Evolutionary conservation across 1,284 basidiomycete species (phyloP).

Genomic region (Ustilago lituana): DNA sequence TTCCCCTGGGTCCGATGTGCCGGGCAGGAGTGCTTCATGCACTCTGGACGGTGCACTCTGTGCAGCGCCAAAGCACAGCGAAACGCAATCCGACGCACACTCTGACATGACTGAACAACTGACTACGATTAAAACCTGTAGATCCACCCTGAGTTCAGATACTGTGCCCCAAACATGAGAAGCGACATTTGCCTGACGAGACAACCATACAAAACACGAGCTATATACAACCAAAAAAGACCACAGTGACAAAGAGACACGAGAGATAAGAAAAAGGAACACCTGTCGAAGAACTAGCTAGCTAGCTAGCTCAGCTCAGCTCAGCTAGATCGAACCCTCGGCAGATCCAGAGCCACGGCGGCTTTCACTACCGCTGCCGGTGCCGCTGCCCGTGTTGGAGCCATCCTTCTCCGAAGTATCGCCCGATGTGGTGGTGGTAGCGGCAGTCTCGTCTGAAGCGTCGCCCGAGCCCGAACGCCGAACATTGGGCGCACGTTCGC

Average conservation of each 20-base stretch:
- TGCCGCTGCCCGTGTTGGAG: slow-evolving; percentile 27
- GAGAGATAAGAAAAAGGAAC: background rate
- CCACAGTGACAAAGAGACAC: slow-evolving; percentile 3
- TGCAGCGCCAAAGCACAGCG: too few relatives aligned
- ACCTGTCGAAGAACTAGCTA: slow-evolving; percentile 4
- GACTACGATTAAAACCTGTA: slow-evolving; percentile 11
- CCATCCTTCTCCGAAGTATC: slow-evolving; percentile 51
- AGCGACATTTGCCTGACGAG: slow-evolving; percentile 4
- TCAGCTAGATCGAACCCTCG: slow-evolving; percentile 7
- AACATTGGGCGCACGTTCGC: slow-evolving; percentile 21
- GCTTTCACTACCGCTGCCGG: slow-evolving; percentile 32
- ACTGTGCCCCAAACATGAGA: slow-evolving; percentile 2
- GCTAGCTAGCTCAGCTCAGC: too few relatives aligned
- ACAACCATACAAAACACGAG: slow-evolving; percentile 2
- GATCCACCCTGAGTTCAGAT: slow-evolving; percentile 8
- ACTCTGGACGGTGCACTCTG: too few relatives aligned
- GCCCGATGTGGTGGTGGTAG: slow-evolving; percentile 44
- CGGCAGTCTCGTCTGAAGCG: slow-evolving; percentile 45
- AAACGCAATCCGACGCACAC: too few relatives aligned
- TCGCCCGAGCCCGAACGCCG: slow-evolving; percentile 42
- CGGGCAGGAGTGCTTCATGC: too few relatives aligned
- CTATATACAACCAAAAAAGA: slow-evolving; percentile 11
- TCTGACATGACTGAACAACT: too few relatives aligned
- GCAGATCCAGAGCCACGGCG: slow-evolving; percentile 39
- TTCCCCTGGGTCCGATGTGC: too few relatives aligned